Base-by-base conservation (phyloP, 2,329 filamentous ascomycete genomes). In the Akanthomyces lecanii region DNA sequence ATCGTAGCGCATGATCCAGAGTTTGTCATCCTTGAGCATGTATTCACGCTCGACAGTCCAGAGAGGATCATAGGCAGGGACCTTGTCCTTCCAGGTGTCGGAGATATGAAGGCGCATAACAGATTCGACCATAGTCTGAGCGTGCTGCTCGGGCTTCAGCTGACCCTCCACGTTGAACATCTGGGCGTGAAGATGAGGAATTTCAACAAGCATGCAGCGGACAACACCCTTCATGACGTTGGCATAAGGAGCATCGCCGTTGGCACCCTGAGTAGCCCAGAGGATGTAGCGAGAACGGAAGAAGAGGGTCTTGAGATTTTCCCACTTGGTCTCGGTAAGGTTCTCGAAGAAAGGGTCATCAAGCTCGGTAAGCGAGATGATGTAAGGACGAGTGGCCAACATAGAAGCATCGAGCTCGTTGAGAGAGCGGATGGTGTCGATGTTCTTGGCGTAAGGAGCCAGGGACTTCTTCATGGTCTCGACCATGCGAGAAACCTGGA, bases 181-280 rank as follows among this genome's bases (percentile, higher is more conserved):
- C 44, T 64, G 64, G 33, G 40, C 30, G 44, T 56, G 42, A 40
- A 64, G 50, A 48, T 61, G 59, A 5, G 62, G 58, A 18, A 65
- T 58, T 16, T 65, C 64, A 25, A 57, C 52, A 23, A 61, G 53
- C 47, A 61, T 28, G 40, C 57, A 63, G 12, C 64, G 62, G 23
- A 65, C 51, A 18, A 65, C 51, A 48, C 64, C 64, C 52, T 53
- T 48, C 57, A 61, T 64, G 33, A 65, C 52, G 38, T 61, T 64
- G 40, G 62, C 62, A 40, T 62, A 62, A 44, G 62, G 62, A 45
- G 60, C 59, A 36, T 61, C 64, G 16, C 56, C 57, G 23, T 63
- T 57, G 40, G 62, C 56, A 44, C 64, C 64, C 28, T 56, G 55
- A 14, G 62, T 65, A 10, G 60, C 64, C 64, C 64, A 65, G 11